Evolutionary conservation across 139 green algal species (phyloP).

Genomic region (Medakamo hakoo): DNA sequence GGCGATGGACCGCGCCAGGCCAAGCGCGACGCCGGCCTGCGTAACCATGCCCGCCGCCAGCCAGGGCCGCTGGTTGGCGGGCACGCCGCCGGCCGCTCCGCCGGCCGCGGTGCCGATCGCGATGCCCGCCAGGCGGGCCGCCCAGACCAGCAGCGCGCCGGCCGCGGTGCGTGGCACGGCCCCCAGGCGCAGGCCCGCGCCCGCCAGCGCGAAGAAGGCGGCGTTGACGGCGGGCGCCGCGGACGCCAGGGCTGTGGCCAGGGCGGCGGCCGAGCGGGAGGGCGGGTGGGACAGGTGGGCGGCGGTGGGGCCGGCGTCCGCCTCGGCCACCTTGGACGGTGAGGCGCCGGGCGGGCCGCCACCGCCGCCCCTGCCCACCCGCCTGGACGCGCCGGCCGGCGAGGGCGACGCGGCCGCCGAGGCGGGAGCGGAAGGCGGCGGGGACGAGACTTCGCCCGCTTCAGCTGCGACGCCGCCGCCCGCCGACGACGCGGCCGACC

Average conservation of each 20-base stretch:
- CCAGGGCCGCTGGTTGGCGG: neutral
- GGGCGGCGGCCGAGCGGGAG: conserved; percentile 15
- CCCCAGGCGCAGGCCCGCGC: conserved; percentile 49
- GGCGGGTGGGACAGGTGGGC: conserved; percentile 8
- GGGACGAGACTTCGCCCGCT: no score
- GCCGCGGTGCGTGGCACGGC: neutral
- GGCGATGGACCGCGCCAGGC: neutral
- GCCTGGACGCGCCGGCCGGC: no score
- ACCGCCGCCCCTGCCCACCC: neutral
- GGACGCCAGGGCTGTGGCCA: conserved; percentile 22
- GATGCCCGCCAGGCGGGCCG: neutral
- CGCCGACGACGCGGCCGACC: no score
- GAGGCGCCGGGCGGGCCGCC: neutral
- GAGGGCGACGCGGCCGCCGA: neutral
- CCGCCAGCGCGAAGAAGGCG: conserved; percentile 70
- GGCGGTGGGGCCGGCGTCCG: neutral
- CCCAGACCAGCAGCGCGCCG: neutral
- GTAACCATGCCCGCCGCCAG: neutral
- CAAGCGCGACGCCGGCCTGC: neutral
- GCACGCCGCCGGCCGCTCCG: neutral
- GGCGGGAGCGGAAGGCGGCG: neutral
- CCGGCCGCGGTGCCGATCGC: no score
- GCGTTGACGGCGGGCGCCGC: conserved; percentile 55
- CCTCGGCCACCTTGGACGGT: neutral
- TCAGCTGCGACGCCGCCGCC: no score